Evolutionary conservation across 208 protist species (phyloP).

Genomic region (Novymonas esmeraldas): DNA sequence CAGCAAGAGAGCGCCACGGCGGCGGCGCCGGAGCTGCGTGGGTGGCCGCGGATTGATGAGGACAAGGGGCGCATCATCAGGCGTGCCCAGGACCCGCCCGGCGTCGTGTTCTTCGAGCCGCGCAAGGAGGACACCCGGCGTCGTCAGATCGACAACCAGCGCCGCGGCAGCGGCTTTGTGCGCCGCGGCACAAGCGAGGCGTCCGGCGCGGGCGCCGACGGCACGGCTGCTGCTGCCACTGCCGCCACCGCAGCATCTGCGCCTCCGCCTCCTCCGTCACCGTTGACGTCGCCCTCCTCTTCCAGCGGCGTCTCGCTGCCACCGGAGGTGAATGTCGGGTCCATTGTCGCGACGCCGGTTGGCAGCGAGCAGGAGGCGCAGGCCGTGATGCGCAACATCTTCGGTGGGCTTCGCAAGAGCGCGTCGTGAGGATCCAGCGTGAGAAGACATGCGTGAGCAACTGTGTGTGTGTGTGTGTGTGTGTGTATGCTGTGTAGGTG

Average conservation of each 20-base stretch:
- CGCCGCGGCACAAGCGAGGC: neutral
- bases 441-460: no score
- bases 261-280: no score
- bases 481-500: neutral
- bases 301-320: slow-evolving; percentile 16
- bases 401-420: slow-evolving; percentile 24
- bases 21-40: slow-evolving; percentile 35
- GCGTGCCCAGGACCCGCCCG: slow-evolving; percentile 61
- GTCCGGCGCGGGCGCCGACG: neutral
- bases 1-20: slow-evolving; percentile 21
- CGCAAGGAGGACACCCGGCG: slow-evolving; percentile 34
- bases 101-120: slow-evolving; percentile 77
- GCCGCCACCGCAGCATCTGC: neutral
- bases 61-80: slow-evolving; percentile 67
- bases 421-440: slow-evolving; percentile 8
- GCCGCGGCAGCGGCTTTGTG: slow-evolving; percentile 15
- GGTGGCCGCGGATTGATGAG: slow-evolving; percentile 67
- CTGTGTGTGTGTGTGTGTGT: neutral
- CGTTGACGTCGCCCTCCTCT: neutral
- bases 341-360: slow-evolving; percentile 33
- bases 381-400: slow-evolving; percentile 36
- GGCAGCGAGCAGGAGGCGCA: slow-evolving; percentile 35
- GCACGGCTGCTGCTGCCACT: neutral
- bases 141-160: slow-evolving; percentile 56
- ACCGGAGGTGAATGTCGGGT: slow-evolving; percentile 34